phyloP scores from a whole-genome alignment of 345 rosid genomes.

The Ceriops zippeliana region DNA sequence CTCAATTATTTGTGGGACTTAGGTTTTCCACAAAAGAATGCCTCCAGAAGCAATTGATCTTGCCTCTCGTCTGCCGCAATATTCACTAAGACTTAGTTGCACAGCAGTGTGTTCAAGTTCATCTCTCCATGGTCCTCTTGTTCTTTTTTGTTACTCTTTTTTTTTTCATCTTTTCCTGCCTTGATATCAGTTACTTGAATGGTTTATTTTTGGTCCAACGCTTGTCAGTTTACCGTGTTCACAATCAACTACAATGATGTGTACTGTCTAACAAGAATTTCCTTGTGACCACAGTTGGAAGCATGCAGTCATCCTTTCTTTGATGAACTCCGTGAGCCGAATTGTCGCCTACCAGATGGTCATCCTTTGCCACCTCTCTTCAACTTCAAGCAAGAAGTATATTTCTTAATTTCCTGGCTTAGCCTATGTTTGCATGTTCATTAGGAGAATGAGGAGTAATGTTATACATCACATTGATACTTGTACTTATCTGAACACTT shows the following conservation, averaged over 20 bases:
- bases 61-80: constrained; percentile 28
- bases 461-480: neutral
- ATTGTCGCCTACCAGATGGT: constrained; percentile 27
- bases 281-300: constrained; percentile 20
- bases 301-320: constrained; percentile 34
- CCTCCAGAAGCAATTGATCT: constrained; percentile 38
- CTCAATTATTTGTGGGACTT: neutral
- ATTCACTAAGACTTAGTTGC: constrained; percentile 32
- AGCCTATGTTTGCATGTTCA: neutral
- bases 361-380: constrained; percentile 28
- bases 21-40: constrained; percentile 38
- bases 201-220: neutral
- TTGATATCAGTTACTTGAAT: neutral
- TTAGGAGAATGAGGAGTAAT: neutral
- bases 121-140: neutral
- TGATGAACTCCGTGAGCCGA: constrained; percentile 37
- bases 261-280: neutral
- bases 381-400: constrained; percentile 56
- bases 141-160: neutral
- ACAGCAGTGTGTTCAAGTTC: constrained; percentile 24
- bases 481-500: neutral
- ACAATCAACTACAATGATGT: neutral
- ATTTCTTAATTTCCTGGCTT: constrained; percentile 5
- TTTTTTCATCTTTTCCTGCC: neutral
- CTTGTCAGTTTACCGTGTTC: neutral